Base-by-base conservation (phyloP, 805 yeast species). In the Monosporozyma servazzii region DNA sequence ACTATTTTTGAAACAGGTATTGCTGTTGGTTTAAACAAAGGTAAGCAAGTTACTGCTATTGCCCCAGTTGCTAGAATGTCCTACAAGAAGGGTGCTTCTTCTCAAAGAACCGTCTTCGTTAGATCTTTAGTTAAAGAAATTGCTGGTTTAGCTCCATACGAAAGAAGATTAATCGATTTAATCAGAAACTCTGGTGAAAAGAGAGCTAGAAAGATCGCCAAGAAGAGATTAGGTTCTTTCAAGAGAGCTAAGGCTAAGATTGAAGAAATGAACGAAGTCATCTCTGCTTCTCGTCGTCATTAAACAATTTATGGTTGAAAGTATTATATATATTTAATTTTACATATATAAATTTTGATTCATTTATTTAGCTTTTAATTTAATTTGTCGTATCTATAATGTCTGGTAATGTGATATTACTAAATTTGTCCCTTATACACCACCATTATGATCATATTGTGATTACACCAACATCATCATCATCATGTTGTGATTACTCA, bases 161-260 rank as follows among this genome's bases (percentile, higher is more conserved):
- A 93, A 82, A 90, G 96, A 84, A 90, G 99, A 81, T 84, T 93
- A 75, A 86, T 95, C 72, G 99, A 93, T 81, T 84, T 93, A 80
- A 83, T 93, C 86, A 93, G 99, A 85, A 93, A 95, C 82, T 90
- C 96, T 75, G 96, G 96, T 84, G 99, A 93, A 81, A 93, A 93
- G 95, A 93, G 98, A 83, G 99, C 99, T 67, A 88, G 93, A 88
- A 93, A 93, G 89, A 89, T 93, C 74, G 97, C 98, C 66, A 93
- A 93, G 93, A 93, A 88, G 96, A 91, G 93, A 88, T 88, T 93
- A 74, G 99, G 99, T 80, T 88, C 99, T 70, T 95, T 91, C 86
- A 84, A 83, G 82, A 95, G 99, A 84, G 97, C 98, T 71, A 88
- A 88, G 87, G 93, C 88, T 76, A 93, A 93, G 90, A 95, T 93